Percentiles rank a stretch among this genome's conserved stretches.
phyloP scores from a whole-genome alignment of 2,329 filamentous ascomycete genomes.

The Madurella fahalii region DNA sequence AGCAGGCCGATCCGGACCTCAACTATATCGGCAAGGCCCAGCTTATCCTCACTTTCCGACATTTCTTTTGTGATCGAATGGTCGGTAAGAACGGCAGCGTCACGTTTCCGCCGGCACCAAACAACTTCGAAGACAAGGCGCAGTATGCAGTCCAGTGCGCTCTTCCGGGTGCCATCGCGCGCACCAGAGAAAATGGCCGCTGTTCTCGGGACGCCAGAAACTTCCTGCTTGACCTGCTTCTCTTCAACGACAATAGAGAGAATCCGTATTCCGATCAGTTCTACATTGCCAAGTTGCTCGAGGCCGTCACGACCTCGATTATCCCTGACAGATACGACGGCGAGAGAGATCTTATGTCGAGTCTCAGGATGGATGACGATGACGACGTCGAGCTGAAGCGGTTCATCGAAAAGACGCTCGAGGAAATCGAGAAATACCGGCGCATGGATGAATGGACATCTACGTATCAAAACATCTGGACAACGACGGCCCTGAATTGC shows the following conservation, averaged over 20 bases:
- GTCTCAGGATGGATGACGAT: slow-evolving; percentile 42
- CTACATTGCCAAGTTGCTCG: slow-evolving; percentile 79
- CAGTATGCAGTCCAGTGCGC: slow-evolving; percentile 80
- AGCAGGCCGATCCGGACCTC: slow-evolving; percentile 65
- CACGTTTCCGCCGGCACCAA: slow-evolving; percentile 75
- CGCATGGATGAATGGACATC: slow-evolving; percentile 66
- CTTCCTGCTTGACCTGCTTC: slow-evolving; percentile 84
- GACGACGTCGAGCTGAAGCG: slow-evolving; percentile 39
- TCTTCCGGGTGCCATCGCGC: slow-evolving; percentile 76
- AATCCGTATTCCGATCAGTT: slow-evolving; percentile 87
- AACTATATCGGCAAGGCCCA: slow-evolving; percentile 79
- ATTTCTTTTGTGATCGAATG: slow-evolving; percentile 72
- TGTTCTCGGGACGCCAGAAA: slow-evolving; percentile 75
- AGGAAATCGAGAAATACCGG: slow-evolving; percentile 63
- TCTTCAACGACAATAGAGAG: slow-evolving; percentile 90
- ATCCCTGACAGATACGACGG: slow-evolving; percentile 43
- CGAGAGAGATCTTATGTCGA: slow-evolving; percentile 27
- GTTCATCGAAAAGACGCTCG: slow-evolving; percentile 51
- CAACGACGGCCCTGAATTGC: slow-evolving; percentile 58
- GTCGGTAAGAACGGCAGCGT: slow-evolving; percentile 40
- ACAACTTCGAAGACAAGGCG: slow-evolving; percentile 85
- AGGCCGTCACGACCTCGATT: slow-evolving; percentile 55
- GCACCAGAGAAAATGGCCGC: slow-evolving; percentile 72
- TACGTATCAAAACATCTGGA: slow-evolving; percentile 65
- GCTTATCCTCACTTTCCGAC: slow-evolving; percentile 78